Evolutionary conservation across 257 asterid genomes (phyloP).

Genomic region (Vinca minor): DNA sequence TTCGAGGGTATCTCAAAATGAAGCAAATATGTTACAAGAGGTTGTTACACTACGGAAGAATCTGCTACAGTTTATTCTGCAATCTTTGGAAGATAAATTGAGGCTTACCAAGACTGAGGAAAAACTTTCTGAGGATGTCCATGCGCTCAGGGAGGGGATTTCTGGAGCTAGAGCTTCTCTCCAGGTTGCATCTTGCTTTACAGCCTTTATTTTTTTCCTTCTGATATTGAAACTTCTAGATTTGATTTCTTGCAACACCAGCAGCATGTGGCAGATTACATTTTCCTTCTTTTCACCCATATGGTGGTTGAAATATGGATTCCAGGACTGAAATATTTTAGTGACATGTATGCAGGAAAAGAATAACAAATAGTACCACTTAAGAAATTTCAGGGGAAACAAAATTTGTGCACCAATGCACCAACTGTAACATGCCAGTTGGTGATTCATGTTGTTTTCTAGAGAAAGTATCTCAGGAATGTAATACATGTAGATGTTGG

Average conservation of each 20-base stretch:
- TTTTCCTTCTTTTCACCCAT: background rate
- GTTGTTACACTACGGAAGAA: slow-evolving; percentile 28
- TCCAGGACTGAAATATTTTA: background rate
- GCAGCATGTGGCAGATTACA: background rate
- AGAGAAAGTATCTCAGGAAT: background rate
- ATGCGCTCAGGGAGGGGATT: slow-evolving; percentile 25
- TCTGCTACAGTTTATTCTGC: slow-evolving; percentile 25
- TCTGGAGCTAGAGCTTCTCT: slow-evolving; percentile 33
- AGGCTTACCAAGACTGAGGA: slow-evolving; percentile 34
- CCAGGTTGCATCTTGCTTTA: slow-evolving; percentile 27
- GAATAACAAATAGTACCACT: background rate
- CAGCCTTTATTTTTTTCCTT: background rate
- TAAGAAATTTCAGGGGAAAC: background rate
- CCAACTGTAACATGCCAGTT: background rate
- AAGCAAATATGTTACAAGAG: slow-evolving; percentile 29
- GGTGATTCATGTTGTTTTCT: background rate
- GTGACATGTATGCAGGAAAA: too few relatives aligned
- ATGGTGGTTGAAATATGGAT: background rate
- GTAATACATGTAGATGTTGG: too few relatives aligned
- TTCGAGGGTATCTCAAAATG: slow-evolving; percentile 30
- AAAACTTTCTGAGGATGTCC: slow-evolving; percentile 29
- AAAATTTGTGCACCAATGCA: background rate
- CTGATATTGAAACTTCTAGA: background rate
- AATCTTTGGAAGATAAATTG: slow-evolving; percentile 27
- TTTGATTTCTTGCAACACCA: background rate